Evolutionary conservation across 1,139 yeast species (phyloP), one percentile per base, ranked within the genome.

Genomic region (Kodamaea sp.): DNA sequence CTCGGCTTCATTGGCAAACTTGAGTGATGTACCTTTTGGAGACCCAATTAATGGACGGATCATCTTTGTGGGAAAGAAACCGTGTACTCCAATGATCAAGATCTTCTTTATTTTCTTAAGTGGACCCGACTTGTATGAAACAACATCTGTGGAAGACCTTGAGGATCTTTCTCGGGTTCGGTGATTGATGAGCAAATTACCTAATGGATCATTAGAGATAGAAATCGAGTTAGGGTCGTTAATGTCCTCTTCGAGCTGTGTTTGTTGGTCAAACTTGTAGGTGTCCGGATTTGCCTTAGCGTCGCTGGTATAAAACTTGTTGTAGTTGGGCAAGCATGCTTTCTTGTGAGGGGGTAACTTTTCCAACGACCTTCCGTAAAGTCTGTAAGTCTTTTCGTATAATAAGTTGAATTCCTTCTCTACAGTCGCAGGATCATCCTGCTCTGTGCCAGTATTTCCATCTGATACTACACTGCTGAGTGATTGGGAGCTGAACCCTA

Each of bases 31-130:
- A 0, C 97, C 97, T 11, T 94, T 88, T 4, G 97, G 97, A 39
- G 88, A 88, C 2, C 97, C 97, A 35, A 89, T 81, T 18, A 92
- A 55, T 1, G 96, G 89, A 34, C 97, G 68, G 2, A 92, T 73
- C 75, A 88, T 81, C 44, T 74, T 78, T 2, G 90, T 83, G 0
- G 98, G 97, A 61, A 92, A 88, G 51, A 90, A 92, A 1, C 97
- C 97, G 63, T 92, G 97, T 1, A 92, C 90, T 0, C 98, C 97
- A 42, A 92, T 79, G 21, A 92, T 84, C 26, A 92, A 73, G 1
- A 83, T 83, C 39, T 79, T 76, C 37, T 61, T 64, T 29, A 71
- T 64, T 34, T 57, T 67, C 11, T 47, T 51, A 26, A 67, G 52
- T 2, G 66, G 62, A 0, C 64, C 63, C 3, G 65, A 39, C 32